Evolutionary conservation across 2,329 filamentous ascomycete species (phyloP), one percentile per base, ranked within the genome.

Genomic region (Arthrobotrys sinensis): DNA sequence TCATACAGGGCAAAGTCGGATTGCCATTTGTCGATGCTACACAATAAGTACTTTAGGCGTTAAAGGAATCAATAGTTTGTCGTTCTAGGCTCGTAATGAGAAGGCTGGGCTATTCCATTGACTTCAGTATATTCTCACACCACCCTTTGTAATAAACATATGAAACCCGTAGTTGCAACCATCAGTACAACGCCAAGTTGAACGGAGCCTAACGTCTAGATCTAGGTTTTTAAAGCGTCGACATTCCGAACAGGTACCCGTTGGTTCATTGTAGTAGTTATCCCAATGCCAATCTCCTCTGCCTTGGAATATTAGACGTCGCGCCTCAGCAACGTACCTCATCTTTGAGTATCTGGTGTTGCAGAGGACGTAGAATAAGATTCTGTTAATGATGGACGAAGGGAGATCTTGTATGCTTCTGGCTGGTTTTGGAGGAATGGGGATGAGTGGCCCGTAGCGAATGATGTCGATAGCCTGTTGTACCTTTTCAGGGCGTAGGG

Each of bases 1-100:
- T 71, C 16, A 77, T 77, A n/a, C 50, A 77, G 36, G 52, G 66
- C 14, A 70, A 60, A 36, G 40, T 55, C 2, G 66, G 50, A 3
- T 12, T 77, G 11, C 73, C 73, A 43, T 77, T 77, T 40, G 52
- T 46, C 7, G 40, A 71, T 32, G 12, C 52, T 38, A 67, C 73
- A 5, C 28, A 70, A 12, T 62, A 62, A 16, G n/a, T 11, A 45
- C 8, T 45, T 45, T 12, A 14, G 6, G 2, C 8, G 12, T 14
- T 38, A 38, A 2, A 38, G 8, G 12, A 38, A 38, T 6, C 24
- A 28, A n/a, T n/a, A n/a, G n/a, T n/a, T n/a, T n/a, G n/a, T n/a
- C n/a, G n/a, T n/a, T n/a, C n/a, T n/a, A n/a, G n/a, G n/a, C n/a
- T n/a, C n/a, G n/a, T n/a, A n/a, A n/a, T n/a, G n/a, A n/a, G n/a